Base-by-base conservation (phyloP, 23 red algal genomes). In the Pyropia haitanensis region DNA sequence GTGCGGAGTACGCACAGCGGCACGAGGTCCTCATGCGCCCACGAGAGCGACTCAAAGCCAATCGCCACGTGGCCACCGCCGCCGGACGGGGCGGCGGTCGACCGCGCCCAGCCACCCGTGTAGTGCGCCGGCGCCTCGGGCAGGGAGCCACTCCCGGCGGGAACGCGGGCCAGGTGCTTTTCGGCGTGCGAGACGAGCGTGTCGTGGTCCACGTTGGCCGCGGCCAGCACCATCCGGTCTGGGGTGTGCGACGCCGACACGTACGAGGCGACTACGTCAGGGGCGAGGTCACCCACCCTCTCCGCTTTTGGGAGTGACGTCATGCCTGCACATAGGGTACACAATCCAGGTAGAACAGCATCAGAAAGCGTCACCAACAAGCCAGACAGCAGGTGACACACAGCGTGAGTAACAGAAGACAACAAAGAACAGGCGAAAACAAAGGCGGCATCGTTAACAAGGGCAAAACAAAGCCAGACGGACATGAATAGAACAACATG, bases 1-100 rank as follows among this genome's bases (percentile, higher is more conserved):
- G 85, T 90, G 60, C 88, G 79, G 28, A 97, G 71, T 7, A 97
- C 84, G 60, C 79, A 89, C 7, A 75, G 65, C 10, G 93, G 80
- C 27, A 97, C 78, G 14, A 97, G 85, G 22, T 90, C 85, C 23
- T 88, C 77, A 68, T 97, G 85, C 31, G 70, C 70, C 84, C 85
- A 97, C 27, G 80, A 79, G 27, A 90, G 80, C 21, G 79, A 86
- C 58, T 97, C 73, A 53, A 85, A 90, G 13, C 80, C 93, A 57
- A 97, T 85, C 19, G 93, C 93, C 3, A 89, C 68, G 57, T 88
- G 85, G 6, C 65, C 93, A 23, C 64, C 67, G n/a, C 87, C 85
- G 60, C 86, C 75, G 7, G 69, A 58, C 18, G 63, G 48, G 27
- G 90, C 58, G 29, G 59, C 29, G 15, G 70, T 53, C 6, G 78